Percentiles rank a stretch among this genome's conserved stretches.
phyloP scores from a whole-genome alignment of 495 filamentous ascomycete genomes.

The Neurospora intermedia region DNA sequence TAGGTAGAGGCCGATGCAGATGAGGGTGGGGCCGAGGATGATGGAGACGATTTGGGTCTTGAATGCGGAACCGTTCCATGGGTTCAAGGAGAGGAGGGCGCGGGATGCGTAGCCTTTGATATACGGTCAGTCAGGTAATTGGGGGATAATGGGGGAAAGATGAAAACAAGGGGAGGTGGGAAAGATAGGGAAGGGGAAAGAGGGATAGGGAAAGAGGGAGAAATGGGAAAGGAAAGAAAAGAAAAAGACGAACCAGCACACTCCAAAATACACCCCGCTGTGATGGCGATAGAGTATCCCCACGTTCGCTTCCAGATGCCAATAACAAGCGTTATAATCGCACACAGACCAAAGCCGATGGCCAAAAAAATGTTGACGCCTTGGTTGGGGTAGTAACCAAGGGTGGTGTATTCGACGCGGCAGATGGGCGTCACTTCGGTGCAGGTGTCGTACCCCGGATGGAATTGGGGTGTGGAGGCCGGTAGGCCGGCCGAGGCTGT shows the following conservation, averaged over 20 bases:
- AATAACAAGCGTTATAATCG: constrained; percentile 33
- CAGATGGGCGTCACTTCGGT: constrained; percentile 37
- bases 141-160: too few relatives aligned
- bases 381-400: constrained; percentile 57
- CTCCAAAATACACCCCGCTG: constrained; percentile 34
- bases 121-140: too few relatives aligned
- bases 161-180: too few relatives aligned
- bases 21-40: constrained; percentile 53
- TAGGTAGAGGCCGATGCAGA: constrained; percentile 56
- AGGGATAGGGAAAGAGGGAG: too few relatives aligned
- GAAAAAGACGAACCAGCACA: constrained; percentile 17
- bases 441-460: constrained; percentile 33
- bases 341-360: constrained; percentile 42
- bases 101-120: constrained; percentile 56
- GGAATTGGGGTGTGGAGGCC: constrained; percentile 3
- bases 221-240: too few relatives aligned
- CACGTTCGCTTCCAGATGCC: constrained; percentile 55
- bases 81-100: constrained; percentile 46
- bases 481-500: neutral
- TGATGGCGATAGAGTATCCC: constrained; percentile 46
- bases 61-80: constrained; percentile 48
- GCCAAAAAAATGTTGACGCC: constrained; percentile 53
- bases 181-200: neutral
- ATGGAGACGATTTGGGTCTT: constrained; percentile 59
- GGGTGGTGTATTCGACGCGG: constrained; percentile 48